Percentiles rank a stretch among this genome's conserved stretches.
phyloP scores from a whole-genome alignment of 2,329 filamentous ascomycete genomes.

The Fonsecaea multimorphosa region DNA sequence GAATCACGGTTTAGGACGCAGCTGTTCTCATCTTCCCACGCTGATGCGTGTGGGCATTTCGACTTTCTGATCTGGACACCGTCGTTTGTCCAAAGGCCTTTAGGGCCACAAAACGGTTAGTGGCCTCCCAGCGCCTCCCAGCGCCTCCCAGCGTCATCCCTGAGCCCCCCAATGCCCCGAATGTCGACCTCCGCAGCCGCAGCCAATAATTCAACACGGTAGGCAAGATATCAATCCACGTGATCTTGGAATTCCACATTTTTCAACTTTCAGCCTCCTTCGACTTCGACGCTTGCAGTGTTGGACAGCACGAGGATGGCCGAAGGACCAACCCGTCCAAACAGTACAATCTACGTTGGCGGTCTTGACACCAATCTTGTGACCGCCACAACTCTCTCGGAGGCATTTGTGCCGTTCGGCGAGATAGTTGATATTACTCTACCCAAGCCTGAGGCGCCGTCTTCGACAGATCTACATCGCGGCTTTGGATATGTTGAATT shows the following conservation, averaged over 20 bases:
- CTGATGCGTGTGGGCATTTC: slow-evolving; percentile 17
- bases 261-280: slow-evolving; percentile 9
- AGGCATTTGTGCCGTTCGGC: slow-evolving; percentile 95
- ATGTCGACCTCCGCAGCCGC: slow-evolving; percentile 7
- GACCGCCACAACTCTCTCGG: slow-evolving; percentile 75
- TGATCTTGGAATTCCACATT: slow-evolving; percentile 16
- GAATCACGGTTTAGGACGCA: slow-evolving; percentile 9
- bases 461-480: slow-evolving; percentile 77
- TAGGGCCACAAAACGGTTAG: slow-evolving; percentile 12
- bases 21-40: slow-evolving; percentile 19
- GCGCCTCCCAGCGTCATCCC: slow-evolving; percentile 34
- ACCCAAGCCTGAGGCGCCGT: slow-evolving; percentile 83
- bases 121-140: slow-evolving; percentile 29
- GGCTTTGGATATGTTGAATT: slow-evolving; percentile 98
- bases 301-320: slow-evolving; percentile 64
- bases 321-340: slow-evolving; percentile 76
- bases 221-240: slow-evolving; percentile 9
- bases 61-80: slow-evolving; percentile 34
- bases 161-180: background rate
- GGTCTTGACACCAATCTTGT: slow-evolving; percentile 78
- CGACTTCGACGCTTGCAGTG: background rate
- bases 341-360: slow-evolving; percentile 90
- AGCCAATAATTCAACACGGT: background rate
- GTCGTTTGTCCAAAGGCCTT: slow-evolving; percentile 26
- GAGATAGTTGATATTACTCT: slow-evolving; percentile 91